Conservation (phyloP, 352 stramenopile species). For the Globisporangium splendens region DNA sequence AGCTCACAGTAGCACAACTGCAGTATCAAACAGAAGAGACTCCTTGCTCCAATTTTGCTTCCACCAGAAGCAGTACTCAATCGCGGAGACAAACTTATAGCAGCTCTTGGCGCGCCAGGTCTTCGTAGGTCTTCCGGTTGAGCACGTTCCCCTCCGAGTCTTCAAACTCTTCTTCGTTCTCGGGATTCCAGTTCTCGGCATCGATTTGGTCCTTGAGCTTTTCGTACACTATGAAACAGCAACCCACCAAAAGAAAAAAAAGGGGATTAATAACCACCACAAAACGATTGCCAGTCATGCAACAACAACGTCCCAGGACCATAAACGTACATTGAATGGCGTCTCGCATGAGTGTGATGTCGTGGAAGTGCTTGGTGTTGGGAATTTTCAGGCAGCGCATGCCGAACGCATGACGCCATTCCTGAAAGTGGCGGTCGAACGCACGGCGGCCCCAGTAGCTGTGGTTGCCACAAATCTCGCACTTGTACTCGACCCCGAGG, state of each 20-base stretch:
- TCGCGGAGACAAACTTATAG: slow-evolving; percentile 56
- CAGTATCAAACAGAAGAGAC: slow-evolving; percentile 1
- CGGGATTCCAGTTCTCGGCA: slow-evolving; percentile 91
- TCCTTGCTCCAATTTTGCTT: neutral
- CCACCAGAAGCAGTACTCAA: too few species aligned
- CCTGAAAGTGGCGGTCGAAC: slow-evolving; percentile 98
- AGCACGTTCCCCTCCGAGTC: slow-evolving; percentile 99
- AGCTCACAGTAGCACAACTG: too few species aligned
- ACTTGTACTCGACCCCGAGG: slow-evolving; percentile 98
- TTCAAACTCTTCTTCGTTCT: slow-evolving; percentile 98
- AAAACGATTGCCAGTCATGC: too few species aligned
- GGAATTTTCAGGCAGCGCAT: slow-evolving; percentile 99
- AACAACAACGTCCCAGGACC: neutral
- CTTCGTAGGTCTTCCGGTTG: slow-evolving; percentile 96
- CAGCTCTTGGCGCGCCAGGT: slow-evolving; percentile 96
- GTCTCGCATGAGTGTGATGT: slow-evolving; percentile 98
- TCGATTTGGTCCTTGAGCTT: slow-evolving; percentile 95
- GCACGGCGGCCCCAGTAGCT: slow-evolving; percentile 95
- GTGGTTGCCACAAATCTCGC: slow-evolving; percentile 99
- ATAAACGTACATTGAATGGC: slow-evolving; percentile 72
- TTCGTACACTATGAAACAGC: slow-evolving; percentile 86
- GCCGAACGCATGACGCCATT: slow-evolving; percentile 96
- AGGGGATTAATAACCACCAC: neutral
- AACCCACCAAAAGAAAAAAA: slow-evolving; percentile 5
- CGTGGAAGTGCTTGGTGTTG: slow-evolving; percentile 99